Evolutionary conservation across 139 green algal species (phyloP).

Genomic region (Chlorella sp.): DNA sequence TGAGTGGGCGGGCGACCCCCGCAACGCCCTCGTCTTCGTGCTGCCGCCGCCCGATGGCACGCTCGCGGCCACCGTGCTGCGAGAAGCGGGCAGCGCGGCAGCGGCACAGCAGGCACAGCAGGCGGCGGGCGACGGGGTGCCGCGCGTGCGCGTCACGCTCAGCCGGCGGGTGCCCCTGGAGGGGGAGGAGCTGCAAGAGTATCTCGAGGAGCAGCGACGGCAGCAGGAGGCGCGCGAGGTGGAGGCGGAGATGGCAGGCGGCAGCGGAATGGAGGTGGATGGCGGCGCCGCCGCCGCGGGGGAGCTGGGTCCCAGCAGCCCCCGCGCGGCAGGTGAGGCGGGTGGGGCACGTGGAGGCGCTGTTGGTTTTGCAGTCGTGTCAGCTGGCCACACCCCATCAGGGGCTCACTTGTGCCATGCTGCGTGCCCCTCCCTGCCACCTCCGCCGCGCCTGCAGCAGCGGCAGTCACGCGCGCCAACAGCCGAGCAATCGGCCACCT

Average conservation of each 20-base stretch:
- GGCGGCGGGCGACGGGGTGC: neutral
- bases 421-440: neutral
- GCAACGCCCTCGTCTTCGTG: slow-evolving; percentile 83
- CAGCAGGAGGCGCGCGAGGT: slow-evolving; percentile 20
- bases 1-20: slow-evolving; percentile 74
- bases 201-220: slow-evolving; percentile 32
- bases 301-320: neutral
- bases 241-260: slow-evolving; percentile 9
- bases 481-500: slow-evolving; percentile 22
- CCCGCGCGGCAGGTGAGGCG: neutral
- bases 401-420: neutral
- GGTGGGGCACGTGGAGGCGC: neutral
- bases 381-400: neutral
- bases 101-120: neutral
- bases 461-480: neutral
- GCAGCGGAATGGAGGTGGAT: neutral
- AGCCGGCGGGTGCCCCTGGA: slow-evolving; percentile 67
- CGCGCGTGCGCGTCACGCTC: slow-evolving; percentile 55
- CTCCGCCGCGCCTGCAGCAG: neutral
- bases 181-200: slow-evolving; percentile 75
- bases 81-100: neutral
- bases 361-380: neutral
- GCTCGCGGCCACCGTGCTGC: slow-evolving; percentile 33
- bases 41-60: slow-evolving; percentile 39
- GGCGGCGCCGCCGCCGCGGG: neutral